phyloP scores from a whole-genome alignment of 164 flowering plant genomes.

The Malania oleifera region DNA sequence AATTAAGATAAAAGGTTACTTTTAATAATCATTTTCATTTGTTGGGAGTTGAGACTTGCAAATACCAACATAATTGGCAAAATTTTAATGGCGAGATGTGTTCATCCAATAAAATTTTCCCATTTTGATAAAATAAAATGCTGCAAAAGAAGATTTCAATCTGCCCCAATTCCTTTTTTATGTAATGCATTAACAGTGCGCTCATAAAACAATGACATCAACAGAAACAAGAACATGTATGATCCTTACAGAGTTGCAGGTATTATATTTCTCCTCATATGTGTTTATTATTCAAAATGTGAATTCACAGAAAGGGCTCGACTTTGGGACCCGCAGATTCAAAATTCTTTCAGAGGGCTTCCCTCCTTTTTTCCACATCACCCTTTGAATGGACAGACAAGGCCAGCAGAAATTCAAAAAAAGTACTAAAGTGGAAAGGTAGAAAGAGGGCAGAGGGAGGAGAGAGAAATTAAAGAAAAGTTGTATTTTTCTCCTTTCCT shows the following conservation, averaged over 20 bases:
- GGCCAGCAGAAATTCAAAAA: conserved; percentile 46
- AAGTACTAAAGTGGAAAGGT: conserved; percentile 23
- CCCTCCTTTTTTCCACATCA: conserved; percentile 21
- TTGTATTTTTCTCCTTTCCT: conserved; percentile 15
- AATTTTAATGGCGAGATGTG: conserved; percentile 13
- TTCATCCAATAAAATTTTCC: conserved; percentile 11
- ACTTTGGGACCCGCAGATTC: conserved; percentile 18
- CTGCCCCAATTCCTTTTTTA: conserved; percentile 4
- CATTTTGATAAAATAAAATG: conserved; percentile 27
- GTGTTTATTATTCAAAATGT: conserved; percentile 15
- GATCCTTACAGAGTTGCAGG: too few species aligned
- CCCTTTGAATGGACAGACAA: conserved; percentile 42
- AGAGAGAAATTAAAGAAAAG: conserved; percentile 12
- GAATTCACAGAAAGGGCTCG: conserved; percentile 18
- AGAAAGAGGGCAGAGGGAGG: conserved; percentile 18
- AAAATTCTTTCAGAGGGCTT: conserved; percentile 18
- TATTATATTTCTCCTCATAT: conserved; percentile 9
- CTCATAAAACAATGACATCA: not conserved
- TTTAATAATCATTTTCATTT: conserved; percentile 6
- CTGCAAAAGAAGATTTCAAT: conserved; percentile 35
- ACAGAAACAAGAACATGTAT: not conserved
- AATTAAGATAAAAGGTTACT: not conserved
- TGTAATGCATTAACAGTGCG: conserved; percentile 1
- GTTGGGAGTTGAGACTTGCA: conserved; percentile 13
- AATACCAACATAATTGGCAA: conserved; percentile 5